Percentiles rank a stretch among this genome's conserved stretches.
These are phyloP conservation scores for Citrus inodora DNA, from an alignment of 345 rosid species.

Conservation along the genomic window DNA sequence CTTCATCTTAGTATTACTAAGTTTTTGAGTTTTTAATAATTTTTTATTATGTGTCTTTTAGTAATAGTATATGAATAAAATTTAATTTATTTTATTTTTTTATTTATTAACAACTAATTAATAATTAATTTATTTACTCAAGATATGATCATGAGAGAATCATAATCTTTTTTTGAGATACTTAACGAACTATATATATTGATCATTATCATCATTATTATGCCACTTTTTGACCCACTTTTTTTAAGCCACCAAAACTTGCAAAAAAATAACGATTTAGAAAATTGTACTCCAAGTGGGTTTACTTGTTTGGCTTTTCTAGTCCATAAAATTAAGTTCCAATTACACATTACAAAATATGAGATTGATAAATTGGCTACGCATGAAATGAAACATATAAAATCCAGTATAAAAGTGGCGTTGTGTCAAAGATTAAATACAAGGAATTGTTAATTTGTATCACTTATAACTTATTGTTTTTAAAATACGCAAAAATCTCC, in stretches of 20 bases:
- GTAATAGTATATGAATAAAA: accelerated
- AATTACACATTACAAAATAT: no score
- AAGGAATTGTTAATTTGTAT: no score
- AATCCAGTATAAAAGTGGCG: no score
- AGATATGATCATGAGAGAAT: accelerated
- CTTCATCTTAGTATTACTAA: accelerated
- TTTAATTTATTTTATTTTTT: no score
- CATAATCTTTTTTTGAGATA: accelerated
- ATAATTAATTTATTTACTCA: no score
- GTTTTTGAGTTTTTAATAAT: accelerated
- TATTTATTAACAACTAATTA: no score
- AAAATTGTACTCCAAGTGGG: background rate
- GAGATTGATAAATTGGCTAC: no score
- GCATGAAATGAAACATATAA: no score
- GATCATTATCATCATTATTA: background rate
- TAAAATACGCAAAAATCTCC: no score
- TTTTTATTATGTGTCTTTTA: accelerated
- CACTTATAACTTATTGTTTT: no score
- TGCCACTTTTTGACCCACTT: background rate
- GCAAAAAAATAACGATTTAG: background rate
- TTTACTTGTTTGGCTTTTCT: background rate
- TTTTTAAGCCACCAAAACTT: background rate
- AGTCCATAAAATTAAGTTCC: no score
- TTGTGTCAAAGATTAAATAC: no score
- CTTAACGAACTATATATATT: background rate